These are phyloP conservation scores for Pythium scleroteichum DNA, from an alignment of 352 stramenopile genomes.

Conservation along the genomic window DNA sequence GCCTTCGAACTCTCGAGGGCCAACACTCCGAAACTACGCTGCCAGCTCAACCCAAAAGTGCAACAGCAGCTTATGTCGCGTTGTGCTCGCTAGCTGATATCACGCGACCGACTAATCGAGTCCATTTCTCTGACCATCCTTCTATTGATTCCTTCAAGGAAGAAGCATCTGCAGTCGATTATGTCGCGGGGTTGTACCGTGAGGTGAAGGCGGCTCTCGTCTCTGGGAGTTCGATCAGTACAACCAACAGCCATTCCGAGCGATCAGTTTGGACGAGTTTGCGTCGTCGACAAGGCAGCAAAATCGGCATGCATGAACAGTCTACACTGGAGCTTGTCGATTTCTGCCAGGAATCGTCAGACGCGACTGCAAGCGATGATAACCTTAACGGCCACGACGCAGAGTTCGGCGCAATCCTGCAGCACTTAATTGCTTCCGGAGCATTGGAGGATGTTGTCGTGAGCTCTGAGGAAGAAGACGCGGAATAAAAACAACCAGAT, in stretches of 20 bases:
- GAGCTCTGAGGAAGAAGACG: constrained; percentile 38
- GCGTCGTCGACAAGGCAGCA: background rate
- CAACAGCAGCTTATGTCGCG: constrained; percentile 38
- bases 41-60: background rate
- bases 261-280: background rate
- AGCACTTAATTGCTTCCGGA: constrained; percentile 31
- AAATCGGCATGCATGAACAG: background rate
- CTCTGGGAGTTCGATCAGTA: background rate
- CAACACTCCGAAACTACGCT: background rate
- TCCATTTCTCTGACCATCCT: constrained; percentile 22
- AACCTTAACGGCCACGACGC: constrained; percentile 37
- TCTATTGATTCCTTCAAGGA: constrained; percentile 30
- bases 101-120: background rate
- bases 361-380: no score
- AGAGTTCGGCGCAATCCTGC: constrained; percentile 43
- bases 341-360: no score
- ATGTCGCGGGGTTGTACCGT: constrained; percentile 42
- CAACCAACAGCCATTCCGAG: background rate
- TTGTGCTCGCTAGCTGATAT: constrained; percentile 52
- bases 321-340: background rate
- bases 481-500: constrained; percentile 28
- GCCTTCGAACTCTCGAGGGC: constrained; percentile 1
- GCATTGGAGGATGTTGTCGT: constrained; percentile 31
- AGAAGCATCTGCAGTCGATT: constrained; percentile 31
- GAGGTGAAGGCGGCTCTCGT: constrained; percentile 28